Evolutionary conservation across 2,329 filamentous ascomycete species (phyloP), one percentile per base, ranked within the genome.

Genomic region (Pseudogymnoascus pannorum): DNA sequence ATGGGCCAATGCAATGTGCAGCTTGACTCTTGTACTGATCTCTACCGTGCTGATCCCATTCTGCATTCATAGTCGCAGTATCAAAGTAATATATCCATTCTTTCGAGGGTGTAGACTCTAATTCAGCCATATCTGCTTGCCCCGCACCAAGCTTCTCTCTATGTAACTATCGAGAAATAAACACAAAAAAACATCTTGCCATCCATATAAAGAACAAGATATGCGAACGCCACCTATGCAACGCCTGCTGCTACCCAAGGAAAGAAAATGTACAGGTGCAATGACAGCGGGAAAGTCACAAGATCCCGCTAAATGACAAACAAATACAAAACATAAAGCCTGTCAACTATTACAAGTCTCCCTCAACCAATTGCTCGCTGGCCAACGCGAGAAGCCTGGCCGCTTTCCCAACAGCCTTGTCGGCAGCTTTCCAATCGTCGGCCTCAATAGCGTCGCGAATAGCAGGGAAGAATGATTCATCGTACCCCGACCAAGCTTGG

Each of bases 391-490:
- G 75, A 54, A 91, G 85, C 9, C 75, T 76, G 1, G 91, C 88
- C 22, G 89, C 87, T 73, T 87, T 91, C 66, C 87, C 78, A 29
- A 95, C 81, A 71, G 88, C 84, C 60, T 78, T 74, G 69, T 88
- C 85, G 2, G 89, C 88, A 11, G 83, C 73, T 1, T 75, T 77
- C 88, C 88, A 92, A 68, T 96, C 84, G 24, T 83, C 82, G 3
- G 79, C 81, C 64, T 89, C 84, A 40, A 97, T 79, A 7, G 88
- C 86, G 69, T 97, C 92, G 61, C 91, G 82, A 61, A 97, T 88
- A n/a, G 87, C 87, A 0, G 93, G 93, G 75, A 95, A 95, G 64
- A 84, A 84, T 0, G 83, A 82, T 61, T 83, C 82, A 31, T 88
- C 82, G 66, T 87, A 83, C 36, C 82, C 84, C 33, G 86, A 87